A percentile compares a stretch with the other conserved stretches of the same genome.
Conservation (phyloP, 352 stramenopile genomes). For the Phytophthora cryptogea region DNA sequence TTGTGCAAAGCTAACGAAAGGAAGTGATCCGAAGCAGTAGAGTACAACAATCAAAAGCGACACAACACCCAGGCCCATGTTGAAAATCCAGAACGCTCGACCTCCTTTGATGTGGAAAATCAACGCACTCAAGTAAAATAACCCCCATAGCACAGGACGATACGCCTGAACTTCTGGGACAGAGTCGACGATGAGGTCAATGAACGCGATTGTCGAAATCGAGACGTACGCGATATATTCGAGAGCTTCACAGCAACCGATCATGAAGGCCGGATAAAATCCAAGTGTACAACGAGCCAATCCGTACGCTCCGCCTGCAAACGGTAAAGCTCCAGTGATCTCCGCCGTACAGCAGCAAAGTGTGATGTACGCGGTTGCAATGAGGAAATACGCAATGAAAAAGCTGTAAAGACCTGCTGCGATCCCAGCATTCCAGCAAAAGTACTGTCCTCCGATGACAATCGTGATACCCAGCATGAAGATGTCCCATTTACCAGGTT, state of each 20-base stretch:
- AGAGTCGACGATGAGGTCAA: constrained; percentile 38
- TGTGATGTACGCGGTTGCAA: constrained; percentile 41
- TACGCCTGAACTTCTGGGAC: constrained; percentile 10
- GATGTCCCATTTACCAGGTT: constrained; percentile 40
- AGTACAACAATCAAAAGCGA: constrained; percentile 44
- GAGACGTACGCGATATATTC: constrained; percentile 56
- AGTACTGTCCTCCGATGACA: constrained; percentile 58
- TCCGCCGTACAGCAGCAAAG: constrained; percentile 52
- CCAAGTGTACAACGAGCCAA: constrained; percentile 45
- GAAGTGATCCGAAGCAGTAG: constrained; percentile 43
- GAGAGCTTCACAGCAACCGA: constrained; percentile 54
- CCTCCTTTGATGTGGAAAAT: constrained; percentile 38
- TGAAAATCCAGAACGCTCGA: constrained; percentile 51
- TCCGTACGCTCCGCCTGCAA: constrained; percentile 49
- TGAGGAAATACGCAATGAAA: constrained; percentile 43
- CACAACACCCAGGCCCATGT: constrained; percentile 30
- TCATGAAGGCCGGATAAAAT: constrained; percentile 50
- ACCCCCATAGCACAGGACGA: constrained; percentile 32
- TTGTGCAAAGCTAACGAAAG: constrained; percentile 30
- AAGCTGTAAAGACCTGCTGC: constrained; percentile 46
- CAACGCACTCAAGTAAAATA: constrained; percentile 43
- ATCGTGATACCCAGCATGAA: constrained; percentile 59
- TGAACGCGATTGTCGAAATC: constrained; percentile 35
- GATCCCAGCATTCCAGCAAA: constrained; percentile 54
- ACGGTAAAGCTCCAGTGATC: constrained; percentile 48